Evolutionary conservation across 1,284 basidiomycete species (phyloP).

Genomic region (Ustilago vetiveriae): DNA sequence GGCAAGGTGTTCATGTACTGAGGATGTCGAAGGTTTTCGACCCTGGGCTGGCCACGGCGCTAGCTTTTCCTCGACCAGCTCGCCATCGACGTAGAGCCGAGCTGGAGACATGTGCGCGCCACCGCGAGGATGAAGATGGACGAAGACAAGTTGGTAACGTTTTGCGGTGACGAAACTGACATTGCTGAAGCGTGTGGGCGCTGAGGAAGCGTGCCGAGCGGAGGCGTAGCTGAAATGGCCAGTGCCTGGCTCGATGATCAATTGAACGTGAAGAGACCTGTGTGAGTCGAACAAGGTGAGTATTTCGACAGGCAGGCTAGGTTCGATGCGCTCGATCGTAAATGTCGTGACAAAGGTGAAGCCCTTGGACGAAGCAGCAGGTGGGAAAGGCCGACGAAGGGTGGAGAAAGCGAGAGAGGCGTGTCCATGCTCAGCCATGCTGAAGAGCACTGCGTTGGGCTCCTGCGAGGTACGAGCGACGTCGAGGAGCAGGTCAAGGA

Average conservation of each 20-base stretch:
- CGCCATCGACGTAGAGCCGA: constrained; percentile 56
- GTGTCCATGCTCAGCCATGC: constrained; percentile 37
- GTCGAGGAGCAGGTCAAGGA: constrained; percentile 46
- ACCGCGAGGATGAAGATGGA: constrained; percentile 47
- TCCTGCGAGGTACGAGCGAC: constrained; percentile 33
- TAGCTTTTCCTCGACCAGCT: constrained; percentile 47
- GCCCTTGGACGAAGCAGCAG: constrained; percentile 29
- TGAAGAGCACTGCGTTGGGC: constrained; percentile 48
- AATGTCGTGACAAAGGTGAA: constrained; percentile 52
- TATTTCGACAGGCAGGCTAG: constrained; percentile 41
- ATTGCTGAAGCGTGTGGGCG: constrained; percentile 35
- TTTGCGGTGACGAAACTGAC: constrained; percentile 20
- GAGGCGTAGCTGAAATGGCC: constrained; percentile 47
- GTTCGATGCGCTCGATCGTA: constrained; percentile 50
- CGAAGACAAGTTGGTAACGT: constrained; percentile 52
- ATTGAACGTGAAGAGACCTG: constrained; percentile 31
- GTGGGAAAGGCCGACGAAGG: constrained; percentile 56
- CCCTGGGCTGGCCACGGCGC: constrained; percentile 37
- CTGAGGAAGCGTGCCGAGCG: constrained; percentile 5
- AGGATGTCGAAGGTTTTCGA: constrained; percentile 7
- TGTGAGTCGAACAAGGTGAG: constrained; percentile 54
- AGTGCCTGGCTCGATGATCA: constrained; percentile 47
- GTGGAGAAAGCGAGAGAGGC: constrained; percentile 50
- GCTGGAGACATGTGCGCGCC: constrained; percentile 40
- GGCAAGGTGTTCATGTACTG: constrained; percentile 6